A percentile compares a stretch with the other conserved stretches of the same genome.
Evolutionary conservation across 2,329 filamentous ascomycete genomes (phyloP).

Genomic region (Allantophomopsis lycopodina): DNA sequence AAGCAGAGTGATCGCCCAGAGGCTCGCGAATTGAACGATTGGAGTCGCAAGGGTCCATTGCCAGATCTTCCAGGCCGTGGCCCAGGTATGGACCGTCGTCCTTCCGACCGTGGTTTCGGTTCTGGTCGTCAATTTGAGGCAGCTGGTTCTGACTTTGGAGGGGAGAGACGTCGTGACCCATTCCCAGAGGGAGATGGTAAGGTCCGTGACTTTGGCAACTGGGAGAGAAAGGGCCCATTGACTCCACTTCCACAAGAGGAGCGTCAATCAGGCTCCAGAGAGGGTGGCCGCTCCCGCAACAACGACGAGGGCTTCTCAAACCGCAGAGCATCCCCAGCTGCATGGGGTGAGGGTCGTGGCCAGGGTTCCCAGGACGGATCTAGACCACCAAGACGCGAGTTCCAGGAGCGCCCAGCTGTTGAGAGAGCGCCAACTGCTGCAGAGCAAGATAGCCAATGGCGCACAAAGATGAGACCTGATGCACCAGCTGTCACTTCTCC

Average conservation of each 20-base stretch:
- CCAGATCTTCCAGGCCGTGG: conserved; percentile 52
- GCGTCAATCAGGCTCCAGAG: conserved; percentile 32
- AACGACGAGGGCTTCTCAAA: conserved; percentile 48
- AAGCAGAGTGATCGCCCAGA: conserved; percentile 66
- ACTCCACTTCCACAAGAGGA: conserved; percentile 51
- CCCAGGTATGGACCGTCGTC: conserved; percentile 24
- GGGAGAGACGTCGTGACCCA: conserved; percentile 59
- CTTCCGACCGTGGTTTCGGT: conserved; percentile 35
- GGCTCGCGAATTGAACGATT: conserved; percentile 71
- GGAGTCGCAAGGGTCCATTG: conserved; percentile 86
- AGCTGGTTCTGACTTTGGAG: conserved; percentile 33
- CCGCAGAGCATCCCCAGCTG: conserved; percentile 57
- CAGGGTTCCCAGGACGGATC: conserved; percentile 56
- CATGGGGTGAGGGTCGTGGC: conserved; percentile 55
- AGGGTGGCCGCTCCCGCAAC: conserved; percentile 41
- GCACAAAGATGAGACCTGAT: conserved; percentile 82
- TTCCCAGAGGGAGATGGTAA: conserved; percentile 60
- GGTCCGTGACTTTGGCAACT: conserved; percentile 70
- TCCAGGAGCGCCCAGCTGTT: conserved; percentile 50
- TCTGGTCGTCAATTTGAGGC: conserved; percentile 23
- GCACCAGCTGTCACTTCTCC: conserved; percentile 37
- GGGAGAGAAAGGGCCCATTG: conserved; percentile 89
- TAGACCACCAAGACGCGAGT: conserved; percentile 66
- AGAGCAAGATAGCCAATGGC: conserved; percentile 90
- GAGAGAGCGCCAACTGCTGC: conserved; percentile 73